A percentile compares a stretch with the other conserved stretches of the same genome.
These are phyloP conservation scores for Salicornia ramosissima DNA, from an alignment of 148 eudicot species.

Conservation along the genomic window DNA sequence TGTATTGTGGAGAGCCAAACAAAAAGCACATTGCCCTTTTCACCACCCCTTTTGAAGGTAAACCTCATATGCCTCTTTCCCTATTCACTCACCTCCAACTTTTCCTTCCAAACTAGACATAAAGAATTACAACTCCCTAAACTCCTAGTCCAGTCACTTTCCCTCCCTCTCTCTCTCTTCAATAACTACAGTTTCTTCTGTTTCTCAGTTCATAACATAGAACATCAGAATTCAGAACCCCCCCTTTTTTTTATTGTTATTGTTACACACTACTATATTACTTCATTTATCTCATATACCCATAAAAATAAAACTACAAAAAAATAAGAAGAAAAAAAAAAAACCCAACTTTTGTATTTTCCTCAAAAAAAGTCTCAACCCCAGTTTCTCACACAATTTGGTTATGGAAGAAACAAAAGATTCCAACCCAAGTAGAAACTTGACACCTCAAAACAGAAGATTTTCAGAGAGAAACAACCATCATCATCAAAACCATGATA, in stretches of 20 bases:
- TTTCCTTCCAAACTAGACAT: conserved; percentile 30
- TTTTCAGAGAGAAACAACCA: conserved; percentile 27
- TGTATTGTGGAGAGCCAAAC: too few relatives aligned
- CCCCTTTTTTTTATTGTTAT: background rate
- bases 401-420: conserved; percentile 60
- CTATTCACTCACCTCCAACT: conserved; percentile 11
- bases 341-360: conserved; percentile 14
- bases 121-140: conserved; percentile 20
- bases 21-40: conserved; percentile 18
- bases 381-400: conserved; percentile 19
- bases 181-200: conserved; percentile 39
- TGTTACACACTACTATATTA: too few relatives aligned
- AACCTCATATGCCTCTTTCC: conserved; percentile 20
- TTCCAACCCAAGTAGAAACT: conserved; percentile 41
- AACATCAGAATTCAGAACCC: conserved; percentile 3
- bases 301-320: background rate
- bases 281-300: background rate
- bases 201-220: background rate
- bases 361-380: too few relatives aligned
- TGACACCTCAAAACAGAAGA: conserved; percentile 38
- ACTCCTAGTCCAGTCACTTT: conserved; percentile 24
- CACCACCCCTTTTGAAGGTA: conserved; percentile 18
- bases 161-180: conserved; percentile 28
- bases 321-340: background rate
- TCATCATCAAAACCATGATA: conserved; percentile 23